Evolutionary conservation across 129 eudicot genomes (phyloP).

Genomic region (Centrapalus pauciflorus): DNA sequence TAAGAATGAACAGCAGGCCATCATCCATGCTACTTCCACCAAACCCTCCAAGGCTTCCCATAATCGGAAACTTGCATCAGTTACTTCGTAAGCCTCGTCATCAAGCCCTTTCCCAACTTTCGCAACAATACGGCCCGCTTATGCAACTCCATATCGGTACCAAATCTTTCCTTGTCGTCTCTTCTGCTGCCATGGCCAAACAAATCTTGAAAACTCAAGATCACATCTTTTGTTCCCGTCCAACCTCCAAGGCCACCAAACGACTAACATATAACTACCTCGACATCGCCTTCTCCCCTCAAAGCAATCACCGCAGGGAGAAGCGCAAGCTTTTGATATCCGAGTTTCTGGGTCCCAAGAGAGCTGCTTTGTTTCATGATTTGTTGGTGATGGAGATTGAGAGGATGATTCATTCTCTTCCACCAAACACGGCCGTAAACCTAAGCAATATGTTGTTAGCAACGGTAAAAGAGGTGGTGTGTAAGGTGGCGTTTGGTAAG

Average conservation of each 20-base stretch:
- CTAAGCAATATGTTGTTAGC: conserved; percentile 16
- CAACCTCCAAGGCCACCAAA: not conserved
- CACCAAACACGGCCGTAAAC: conserved; percentile 18
- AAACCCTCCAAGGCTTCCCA: conserved; percentile 6
- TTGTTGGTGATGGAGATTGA: conserved; percentile 35
- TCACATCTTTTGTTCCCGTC: not conserved
- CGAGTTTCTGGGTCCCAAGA: conserved; percentile 38
- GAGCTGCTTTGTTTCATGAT: conserved; percentile 23
- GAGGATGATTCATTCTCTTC: not conserved
- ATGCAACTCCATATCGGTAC: conserved; percentile 1
- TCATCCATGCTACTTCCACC: conserved; percentile 14
- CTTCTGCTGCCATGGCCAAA: conserved; percentile 3
- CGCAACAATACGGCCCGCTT: not conserved
- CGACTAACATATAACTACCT: conserved; percentile 20
- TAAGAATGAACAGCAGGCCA: not conserved
- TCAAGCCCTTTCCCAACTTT: not conserved
- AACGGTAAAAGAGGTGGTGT: conserved; percentile 17
- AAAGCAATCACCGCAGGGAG: conserved; percentile 47
- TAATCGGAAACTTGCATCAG: conserved; percentile 18
- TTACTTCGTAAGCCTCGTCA: conserved; percentile 1
- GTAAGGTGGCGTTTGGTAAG: conserved; percentile 45
- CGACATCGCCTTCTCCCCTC: conserved; percentile 36
- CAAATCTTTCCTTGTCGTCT: not conserved
- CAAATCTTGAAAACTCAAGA: not conserved
- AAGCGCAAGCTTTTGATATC: conserved; percentile 42